A percentile compares a stretch with the other conserved stretches of the same genome.
Evolutionary conservation across 2,329 filamentous ascomycete genomes (phyloP).

Genomic region (Neofusicoccum sp.): DNA sequence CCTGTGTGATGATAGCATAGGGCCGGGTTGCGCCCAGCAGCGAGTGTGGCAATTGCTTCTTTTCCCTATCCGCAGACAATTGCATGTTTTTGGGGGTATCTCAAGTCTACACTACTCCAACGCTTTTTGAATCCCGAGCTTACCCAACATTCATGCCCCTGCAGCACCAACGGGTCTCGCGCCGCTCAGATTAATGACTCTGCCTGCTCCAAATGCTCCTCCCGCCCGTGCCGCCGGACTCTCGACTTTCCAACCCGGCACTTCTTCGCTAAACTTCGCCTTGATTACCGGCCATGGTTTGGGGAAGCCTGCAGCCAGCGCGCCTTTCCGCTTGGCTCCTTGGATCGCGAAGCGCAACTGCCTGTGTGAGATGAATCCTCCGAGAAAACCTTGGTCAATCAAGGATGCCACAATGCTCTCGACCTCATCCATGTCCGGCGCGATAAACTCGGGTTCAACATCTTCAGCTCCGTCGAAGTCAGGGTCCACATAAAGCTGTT

Average conservation of each 20-base stretch:
- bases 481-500: conserved; percentile 43
- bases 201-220: conserved; percentile 46
- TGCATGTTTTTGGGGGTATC: background rate
- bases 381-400: conserved; percentile 77
- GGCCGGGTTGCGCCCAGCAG: background rate
- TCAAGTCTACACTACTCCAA: background rate
- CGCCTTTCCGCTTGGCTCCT: conserved; percentile 63
- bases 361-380: conserved; percentile 80
- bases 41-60: background rate
- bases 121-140: background rate
- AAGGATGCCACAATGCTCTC: conserved; percentile 77
- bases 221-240: conserved; percentile 26
- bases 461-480: conserved; percentile 46
- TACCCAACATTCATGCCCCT: background rate
- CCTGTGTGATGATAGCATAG: background rate
- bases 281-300: conserved; percentile 69
- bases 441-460: conserved; percentile 26
- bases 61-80: background rate
- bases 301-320: conserved; percentile 75
- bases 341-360: conserved; percentile 79
- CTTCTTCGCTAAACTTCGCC: conserved; percentile 56
- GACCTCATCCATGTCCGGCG: conserved; percentile 64
- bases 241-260: conserved; percentile 73
- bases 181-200: conserved; percentile 60
- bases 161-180: conserved; percentile 48